These are phyloP conservation scores for Cyphellophora europaea DNA, from an alignment of 2,329 filamentous ascomycete genomes.

Conservation along the genomic window DNA sequence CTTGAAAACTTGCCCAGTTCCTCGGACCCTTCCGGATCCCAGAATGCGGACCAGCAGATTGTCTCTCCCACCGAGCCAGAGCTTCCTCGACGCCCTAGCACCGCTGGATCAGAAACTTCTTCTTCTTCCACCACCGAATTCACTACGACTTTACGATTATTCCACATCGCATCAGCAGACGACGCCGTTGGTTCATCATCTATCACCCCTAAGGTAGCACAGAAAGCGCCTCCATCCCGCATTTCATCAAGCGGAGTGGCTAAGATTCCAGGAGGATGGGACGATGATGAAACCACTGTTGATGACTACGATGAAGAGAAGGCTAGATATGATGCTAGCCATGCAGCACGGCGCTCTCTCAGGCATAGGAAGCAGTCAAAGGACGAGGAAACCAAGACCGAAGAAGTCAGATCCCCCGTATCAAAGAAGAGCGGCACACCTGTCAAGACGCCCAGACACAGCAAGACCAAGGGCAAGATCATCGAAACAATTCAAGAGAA, in stretches of 20 bases:
- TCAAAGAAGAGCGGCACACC: not conserved
- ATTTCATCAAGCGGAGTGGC: not conserved
- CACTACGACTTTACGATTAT: too few relatives aligned
- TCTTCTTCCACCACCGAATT: too few relatives aligned
- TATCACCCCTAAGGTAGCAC: not conserved
- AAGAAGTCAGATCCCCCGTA: not conserved
- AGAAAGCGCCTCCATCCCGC: not conserved
- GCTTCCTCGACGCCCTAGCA: too few relatives aligned
- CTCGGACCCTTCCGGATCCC: too few relatives aligned
- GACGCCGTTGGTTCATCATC: not conserved
- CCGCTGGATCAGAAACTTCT: too few relatives aligned
- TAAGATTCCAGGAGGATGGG: not conserved
- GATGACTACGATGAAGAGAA: not conserved
- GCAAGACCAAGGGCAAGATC: not conserved
- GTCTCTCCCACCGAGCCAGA: too few relatives aligned
- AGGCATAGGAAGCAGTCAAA: not conserved
- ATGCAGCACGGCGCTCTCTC: not conserved
- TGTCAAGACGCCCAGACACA: not conserved
- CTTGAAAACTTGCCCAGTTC: too few relatives aligned
- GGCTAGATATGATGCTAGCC: not conserved
- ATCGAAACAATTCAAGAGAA: not conserved
- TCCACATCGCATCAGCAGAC: not conserved
- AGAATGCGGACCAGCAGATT: too few relatives aligned
- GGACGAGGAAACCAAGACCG: not conserved
- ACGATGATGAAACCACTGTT: not conserved